Evolutionary conservation across 108 stramenopile species (phyloP), one percentile per base, ranked within the genome.

Genomic region (Epithemia pelagica): DNA sequence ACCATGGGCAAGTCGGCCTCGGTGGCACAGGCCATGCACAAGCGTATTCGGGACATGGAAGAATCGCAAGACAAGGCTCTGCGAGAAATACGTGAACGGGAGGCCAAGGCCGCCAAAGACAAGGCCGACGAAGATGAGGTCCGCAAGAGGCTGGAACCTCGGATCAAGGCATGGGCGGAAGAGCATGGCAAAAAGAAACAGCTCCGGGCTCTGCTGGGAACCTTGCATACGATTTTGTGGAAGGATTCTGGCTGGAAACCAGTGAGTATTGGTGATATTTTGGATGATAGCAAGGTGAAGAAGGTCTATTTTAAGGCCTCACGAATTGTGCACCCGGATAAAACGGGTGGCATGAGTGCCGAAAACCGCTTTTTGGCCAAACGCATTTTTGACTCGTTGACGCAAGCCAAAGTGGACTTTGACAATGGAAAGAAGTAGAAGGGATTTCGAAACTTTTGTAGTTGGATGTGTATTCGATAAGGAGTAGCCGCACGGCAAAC

Each of bases 281-380:
- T 98, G 71, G 87, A 96, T 59, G 89, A 95, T 54, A 62, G 66
- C 15, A 96, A 95, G 76, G 87, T 94, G 31, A 96, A 96, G 78
- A 65, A 73, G 29, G 75, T 80, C 31, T 99, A 92, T 78, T 79
- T 81, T 65, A 94, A 90, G 83, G 96, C 98, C 3, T 84, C 82
- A 28, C 68, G 94, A 23, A 93, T 97, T n/a, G 98, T 99, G 22
- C 98, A 99, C 81, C 96, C 96, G 7, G 86, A 96, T 72, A 96
- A 97, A 75, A 91, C 90, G 62, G 68, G 69, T 54, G 73, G 86
- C 61, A 79, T 95, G 53, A 78, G 79, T 56, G 76, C 94, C 2
- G 96, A 99, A 69, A 85, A 96, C 58, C 74, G 91, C 30, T 97
- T 97, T 64, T 79, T 99, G 63, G 95, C 95, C 24, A 96, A 95